These are phyloP conservation scores for Collybia sp. DNA, from an alignment of 768 basidiomycete species.

Conservation along the genomic window DNA sequence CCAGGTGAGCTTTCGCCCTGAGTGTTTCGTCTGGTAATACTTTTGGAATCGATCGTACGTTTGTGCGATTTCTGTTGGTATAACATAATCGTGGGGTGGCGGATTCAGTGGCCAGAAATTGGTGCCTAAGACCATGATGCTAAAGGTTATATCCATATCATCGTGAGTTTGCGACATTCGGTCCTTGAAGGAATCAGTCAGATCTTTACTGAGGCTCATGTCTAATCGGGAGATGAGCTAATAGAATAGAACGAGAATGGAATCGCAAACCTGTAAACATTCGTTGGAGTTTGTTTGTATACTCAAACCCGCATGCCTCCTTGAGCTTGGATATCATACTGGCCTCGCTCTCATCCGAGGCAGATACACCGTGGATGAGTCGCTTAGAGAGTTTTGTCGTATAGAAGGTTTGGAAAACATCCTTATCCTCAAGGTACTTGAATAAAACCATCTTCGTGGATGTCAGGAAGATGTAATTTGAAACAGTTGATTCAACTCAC, in stretches of 20 bases:
- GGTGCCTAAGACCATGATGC: conserved; percentile 91
- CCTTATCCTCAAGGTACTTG: conserved; percentile 99
- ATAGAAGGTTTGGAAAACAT: conserved; percentile 99
- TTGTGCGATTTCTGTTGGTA: conserved; percentile 81
- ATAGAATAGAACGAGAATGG: neutral
- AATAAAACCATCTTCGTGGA: conserved; percentile 87
- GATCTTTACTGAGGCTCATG: conserved; percentile 93
- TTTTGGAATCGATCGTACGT: conserved; percentile 91
- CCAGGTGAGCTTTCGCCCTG: conserved; percentile 95
- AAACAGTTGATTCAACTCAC: conserved; percentile 47
- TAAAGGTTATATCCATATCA: conserved; percentile 89
- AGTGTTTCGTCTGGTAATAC: conserved; percentile 94
- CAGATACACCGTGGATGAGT: conserved; percentile 87
- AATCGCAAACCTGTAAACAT: conserved; percentile 85
- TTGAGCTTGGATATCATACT: conserved; percentile 99
- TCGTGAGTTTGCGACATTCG: conserved; percentile 87
- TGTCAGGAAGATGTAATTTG: conserved; percentile 18
- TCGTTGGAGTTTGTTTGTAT: conserved; percentile 95
- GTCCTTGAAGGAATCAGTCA: conserved; percentile 96
- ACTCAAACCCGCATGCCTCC: conserved; percentile 98
- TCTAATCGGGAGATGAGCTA: conserved; percentile 43
- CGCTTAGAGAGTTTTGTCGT: conserved; percentile 94
- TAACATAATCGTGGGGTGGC: conserved; percentile 82
- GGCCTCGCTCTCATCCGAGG: conserved; percentile 95
- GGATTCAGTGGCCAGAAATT: conserved; percentile 96